Percentiles rank a stretch among this genome's conserved stretches.
phyloP scores from a whole-genome alignment of 2,329 filamentous ascomycete genomes.

The Magnaporthiopsis poae region DNA sequence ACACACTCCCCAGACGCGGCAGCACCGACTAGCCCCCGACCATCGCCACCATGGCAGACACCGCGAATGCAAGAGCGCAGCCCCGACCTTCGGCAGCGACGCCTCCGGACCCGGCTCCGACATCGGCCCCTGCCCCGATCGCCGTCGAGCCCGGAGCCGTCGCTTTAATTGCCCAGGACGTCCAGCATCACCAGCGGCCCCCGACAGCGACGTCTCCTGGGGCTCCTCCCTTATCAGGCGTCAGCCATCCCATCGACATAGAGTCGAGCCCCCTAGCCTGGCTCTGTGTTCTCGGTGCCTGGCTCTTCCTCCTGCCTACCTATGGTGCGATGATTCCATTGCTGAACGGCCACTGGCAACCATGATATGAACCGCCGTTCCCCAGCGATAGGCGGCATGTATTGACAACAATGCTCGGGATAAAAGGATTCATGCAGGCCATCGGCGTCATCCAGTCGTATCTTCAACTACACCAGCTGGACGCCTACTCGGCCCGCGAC shows the following conservation, averaged over 20 bases:
- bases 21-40: not conserved
- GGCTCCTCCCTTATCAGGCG: no score
- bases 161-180: not conserved
- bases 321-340: constrained; percentile 9
- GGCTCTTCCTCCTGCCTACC: constrained; percentile 10
- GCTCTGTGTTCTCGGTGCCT: constrained; percentile 11
- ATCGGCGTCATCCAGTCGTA: constrained; percentile 40
- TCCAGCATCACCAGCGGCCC: no score
- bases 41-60: not conserved
- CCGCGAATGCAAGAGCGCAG: not conserved
- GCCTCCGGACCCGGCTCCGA: not conserved
- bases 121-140: not conserved
- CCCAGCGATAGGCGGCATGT: not conserved
- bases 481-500: constrained; percentile 29
- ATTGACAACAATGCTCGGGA: not conserved
- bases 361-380: no score
- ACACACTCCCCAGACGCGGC: no score
- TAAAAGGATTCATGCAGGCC: constrained; percentile 34
- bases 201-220: not conserved
- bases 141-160: not conserved
- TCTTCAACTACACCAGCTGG: constrained; percentile 33
- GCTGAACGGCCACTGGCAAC: not conserved
- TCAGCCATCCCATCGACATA: not conserved
- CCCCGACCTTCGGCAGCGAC: not conserved
- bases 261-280: constrained; percentile 6